Percentiles rank a stretch among this genome's conserved stretches.
Evolutionary conservation across 164 flowering plant genomes (phyloP).

Genomic region (Sedum album): DNA sequence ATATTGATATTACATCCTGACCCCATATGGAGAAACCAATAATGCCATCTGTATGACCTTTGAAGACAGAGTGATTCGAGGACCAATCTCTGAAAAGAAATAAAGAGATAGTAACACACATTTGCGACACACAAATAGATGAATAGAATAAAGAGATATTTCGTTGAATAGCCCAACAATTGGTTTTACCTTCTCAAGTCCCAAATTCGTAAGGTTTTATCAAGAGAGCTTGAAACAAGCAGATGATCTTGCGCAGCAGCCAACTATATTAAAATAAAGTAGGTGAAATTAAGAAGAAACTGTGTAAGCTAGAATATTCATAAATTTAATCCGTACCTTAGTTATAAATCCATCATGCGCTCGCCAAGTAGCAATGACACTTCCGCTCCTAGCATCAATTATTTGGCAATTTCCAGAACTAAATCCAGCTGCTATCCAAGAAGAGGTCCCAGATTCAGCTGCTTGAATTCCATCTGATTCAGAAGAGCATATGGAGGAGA

Average conservation of each 20-base stretch:
- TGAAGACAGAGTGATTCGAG: constrained; percentile 41
- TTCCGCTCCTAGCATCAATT: constrained; percentile 80
- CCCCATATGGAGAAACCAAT: constrained; percentile 88
- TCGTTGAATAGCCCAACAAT: background rate
- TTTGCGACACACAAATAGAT: background rate
- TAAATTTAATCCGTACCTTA: constrained; percentile 39
- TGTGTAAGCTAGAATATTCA: background rate
- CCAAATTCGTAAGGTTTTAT: constrained; percentile 79
- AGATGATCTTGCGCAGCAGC: constrained; percentile 80
- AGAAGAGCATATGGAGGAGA: constrained; percentile 78
- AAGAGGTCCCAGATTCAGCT: constrained; percentile 33
- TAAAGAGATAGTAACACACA: background rate
- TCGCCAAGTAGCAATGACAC: constrained; percentile 66
- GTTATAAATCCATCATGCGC: constrained; percentile 97
- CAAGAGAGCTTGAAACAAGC: constrained; percentile 92
- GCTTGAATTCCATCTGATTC: constrained; percentile 45
- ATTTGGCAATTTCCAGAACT: constrained; percentile 78
- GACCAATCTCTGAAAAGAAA: constrained; percentile 50
- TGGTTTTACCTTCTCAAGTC: constrained; percentile 71
- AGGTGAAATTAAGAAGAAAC: constrained; percentile 1
- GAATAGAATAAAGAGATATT: background rate
- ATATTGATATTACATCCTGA: constrained; percentile 79
- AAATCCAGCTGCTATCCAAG: constrained; percentile 81
- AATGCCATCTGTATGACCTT: constrained; percentile 75
- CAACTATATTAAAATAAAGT: constrained; percentile 41